phyloP scores from a whole-genome alignment of 257 asterid species.

The Nicotiana tomentosiformis region DNA sequence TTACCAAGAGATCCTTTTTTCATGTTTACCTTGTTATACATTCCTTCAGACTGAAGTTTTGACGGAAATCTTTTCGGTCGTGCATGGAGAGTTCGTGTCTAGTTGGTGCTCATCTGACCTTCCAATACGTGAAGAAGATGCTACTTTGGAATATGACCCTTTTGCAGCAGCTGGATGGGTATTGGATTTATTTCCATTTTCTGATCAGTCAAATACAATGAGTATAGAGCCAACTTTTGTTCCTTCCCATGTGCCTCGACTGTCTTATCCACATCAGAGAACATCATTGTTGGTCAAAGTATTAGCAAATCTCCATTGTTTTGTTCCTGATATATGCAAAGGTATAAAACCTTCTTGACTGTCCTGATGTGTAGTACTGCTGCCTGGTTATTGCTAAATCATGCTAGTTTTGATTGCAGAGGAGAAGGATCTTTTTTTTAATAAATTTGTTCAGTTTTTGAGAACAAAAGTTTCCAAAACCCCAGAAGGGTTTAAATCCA shows the following conservation, averaged over 20 bases:
- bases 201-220: slow-evolving; percentile 12
- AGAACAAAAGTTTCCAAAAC: slow-evolving; percentile 44
- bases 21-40: slow-evolving; percentile 12
- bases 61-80: slow-evolving; percentile 62
- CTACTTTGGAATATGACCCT: slow-evolving; percentile 64
- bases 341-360: slow-evolving; percentile 39
- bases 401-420: slow-evolving; percentile 45
- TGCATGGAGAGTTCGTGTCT: slow-evolving; percentile 78
- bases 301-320: slow-evolving; percentile 96
- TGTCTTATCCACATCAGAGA: slow-evolving; percentile 82
- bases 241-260: slow-evolving; percentile 53
- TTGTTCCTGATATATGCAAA: slow-evolving; percentile 83
- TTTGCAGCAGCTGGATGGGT: slow-evolving; percentile 37
- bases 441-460: slow-evolving; percentile 64
- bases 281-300: slow-evolving; percentile 88
- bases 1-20: slow-evolving; percentile 8
- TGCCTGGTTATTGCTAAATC: slow-evolving; percentile 2
- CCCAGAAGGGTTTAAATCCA: slow-evolving; percentile 36
- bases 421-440: slow-evolving; percentile 92
- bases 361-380: slow-evolving; percentile 4
- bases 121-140: slow-evolving; percentile 77
- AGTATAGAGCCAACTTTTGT: slow-evolving; percentile 22
- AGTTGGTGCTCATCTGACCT: slow-evolving; percentile 92
- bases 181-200: slow-evolving; percentile 25
- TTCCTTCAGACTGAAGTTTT: slow-evolving; percentile 79